Evolutionary conservation across 768 basidiomycete genomes (phyloP).

Genomic region (Suillus lakei): DNA sequence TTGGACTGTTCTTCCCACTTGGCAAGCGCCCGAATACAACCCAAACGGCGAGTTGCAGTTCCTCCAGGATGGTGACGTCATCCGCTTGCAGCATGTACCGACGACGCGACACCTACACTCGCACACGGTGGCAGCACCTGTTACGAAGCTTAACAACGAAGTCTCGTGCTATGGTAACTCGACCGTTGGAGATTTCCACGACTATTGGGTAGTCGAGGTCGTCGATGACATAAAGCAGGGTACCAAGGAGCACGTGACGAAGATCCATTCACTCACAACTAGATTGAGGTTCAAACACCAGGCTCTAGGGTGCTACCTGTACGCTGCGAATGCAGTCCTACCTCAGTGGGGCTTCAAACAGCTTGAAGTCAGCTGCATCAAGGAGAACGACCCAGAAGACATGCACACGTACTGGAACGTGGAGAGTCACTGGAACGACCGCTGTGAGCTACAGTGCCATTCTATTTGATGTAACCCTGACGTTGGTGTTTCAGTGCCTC

Average conservation of each 20-base stretch:
- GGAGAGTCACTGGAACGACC: constrained; percentile 96
- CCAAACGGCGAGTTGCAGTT: constrained; percentile 68
- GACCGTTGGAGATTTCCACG: constrained; percentile 85
- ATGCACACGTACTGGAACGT: constrained; percentile 97
- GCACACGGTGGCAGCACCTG: constrained; percentile 84
- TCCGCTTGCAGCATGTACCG: constrained; percentile 81
- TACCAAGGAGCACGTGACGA: constrained; percentile 56
- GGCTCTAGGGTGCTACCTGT: constrained; percentile 82
- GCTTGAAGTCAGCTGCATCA: constrained; percentile 93
- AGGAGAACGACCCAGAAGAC: constrained; percentile 82
- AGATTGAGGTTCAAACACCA: constrained; percentile 84
- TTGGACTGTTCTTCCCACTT: constrained; percentile 79
- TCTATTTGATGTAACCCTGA: constrained; percentile 8
- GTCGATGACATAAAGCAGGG: constrained; percentile 86
- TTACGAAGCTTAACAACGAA: constrained; percentile 89
- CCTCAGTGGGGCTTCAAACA: constrained; percentile 99
- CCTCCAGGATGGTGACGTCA: constrained; percentile 73
- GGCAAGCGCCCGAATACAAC: constrained; percentile 75
- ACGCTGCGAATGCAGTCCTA: constrained; percentile 85
- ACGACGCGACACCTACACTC: constrained; percentile 94
- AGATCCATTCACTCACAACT: constrained; percentile 91
- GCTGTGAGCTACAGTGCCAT: constrained; percentile 60
- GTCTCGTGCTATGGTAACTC: constrained; percentile 93
- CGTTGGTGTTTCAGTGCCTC: constrained; percentile 60
- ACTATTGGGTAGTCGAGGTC: constrained; percentile 92